Conservation (phyloP, 2,329 filamentous ascomycete genomes). For the Dryadomyces sulphureus region DNA sequence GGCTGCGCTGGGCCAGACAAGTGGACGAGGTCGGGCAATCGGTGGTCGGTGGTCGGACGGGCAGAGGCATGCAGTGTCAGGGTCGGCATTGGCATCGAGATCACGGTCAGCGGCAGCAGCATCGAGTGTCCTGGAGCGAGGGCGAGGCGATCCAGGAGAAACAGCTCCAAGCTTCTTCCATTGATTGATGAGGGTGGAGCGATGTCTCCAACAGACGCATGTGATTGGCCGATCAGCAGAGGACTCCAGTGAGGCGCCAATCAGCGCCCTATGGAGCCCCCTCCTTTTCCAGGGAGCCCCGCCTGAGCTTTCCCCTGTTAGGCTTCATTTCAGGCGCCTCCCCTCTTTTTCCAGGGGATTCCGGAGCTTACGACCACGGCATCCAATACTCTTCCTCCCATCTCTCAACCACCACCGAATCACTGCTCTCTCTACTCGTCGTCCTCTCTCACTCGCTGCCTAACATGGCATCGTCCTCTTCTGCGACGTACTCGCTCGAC, state of each 20-base stretch:
- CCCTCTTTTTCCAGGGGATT: neutral
- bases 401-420: neutral
- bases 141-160: no score
- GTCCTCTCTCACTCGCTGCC: no score
- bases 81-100: no score
- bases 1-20: no score
- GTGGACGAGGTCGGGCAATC: no score
- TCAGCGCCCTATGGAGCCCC: neutral
- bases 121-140: no score
- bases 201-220: no score
- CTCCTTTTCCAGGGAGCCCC: neutral
- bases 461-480: neutral
- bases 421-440: neutral
- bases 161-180: no score
- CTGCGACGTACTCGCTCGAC: constrained; percentile 30
- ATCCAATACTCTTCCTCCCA: neutral
- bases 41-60: no score
- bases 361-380: neutral
- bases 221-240: neutral
- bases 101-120: no score
- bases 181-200: no score
- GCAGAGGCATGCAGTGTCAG: no score
- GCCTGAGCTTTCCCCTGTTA: neutral
- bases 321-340: neutral
- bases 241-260: neutral